Evolutionary conservation across 768 basidiomycete genomes (phyloP).

Genomic region (Cytidiella melzeri): DNA sequence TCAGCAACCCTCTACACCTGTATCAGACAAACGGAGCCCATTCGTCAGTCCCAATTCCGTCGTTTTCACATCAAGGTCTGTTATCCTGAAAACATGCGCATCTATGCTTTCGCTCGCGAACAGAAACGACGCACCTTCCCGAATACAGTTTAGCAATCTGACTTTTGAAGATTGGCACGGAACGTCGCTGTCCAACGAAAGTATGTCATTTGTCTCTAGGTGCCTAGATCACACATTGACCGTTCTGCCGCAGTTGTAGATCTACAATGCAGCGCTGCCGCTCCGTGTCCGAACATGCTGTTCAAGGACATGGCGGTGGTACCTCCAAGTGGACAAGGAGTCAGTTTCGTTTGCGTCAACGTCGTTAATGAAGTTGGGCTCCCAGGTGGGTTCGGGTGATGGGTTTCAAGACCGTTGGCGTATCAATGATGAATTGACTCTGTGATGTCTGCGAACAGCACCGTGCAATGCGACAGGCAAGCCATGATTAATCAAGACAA

Average conservation of each 20-base stretch:
- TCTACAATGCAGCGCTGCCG: constrained; percentile 44
- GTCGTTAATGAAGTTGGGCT: constrained; percentile 30
- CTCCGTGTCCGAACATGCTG: constrained; percentile 37
- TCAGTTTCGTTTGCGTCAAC: constrained; percentile 42
- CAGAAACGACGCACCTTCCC: constrained; percentile 43
- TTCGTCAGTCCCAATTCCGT: constrained; percentile 35
- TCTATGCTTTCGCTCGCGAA: background rate
- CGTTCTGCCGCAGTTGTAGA: constrained; percentile 34
- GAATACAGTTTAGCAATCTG: constrained; percentile 40
- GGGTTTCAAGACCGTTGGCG: no score
- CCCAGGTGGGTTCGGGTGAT: constrained; percentile 23
- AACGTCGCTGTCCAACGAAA: constrained; percentile 27
- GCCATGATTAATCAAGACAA: no score
- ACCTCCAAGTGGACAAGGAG: constrained; percentile 30
- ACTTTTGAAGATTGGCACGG: constrained; percentile 43
- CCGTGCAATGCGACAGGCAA: constrained; percentile 6
- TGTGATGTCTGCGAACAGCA: background rate
- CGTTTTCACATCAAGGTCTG: no score
- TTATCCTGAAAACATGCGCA: no score
- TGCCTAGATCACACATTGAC: background rate
- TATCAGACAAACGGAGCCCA: constrained; percentile 48
- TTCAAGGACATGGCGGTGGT: constrained; percentile 33
- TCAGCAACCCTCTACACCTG: constrained; percentile 40
- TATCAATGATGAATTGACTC: no score
- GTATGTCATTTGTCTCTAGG: constrained; percentile 9